Base-by-base conservation (phyloP, 495 filamentous ascomycete species). In the Xylaria cubensis region DNA sequence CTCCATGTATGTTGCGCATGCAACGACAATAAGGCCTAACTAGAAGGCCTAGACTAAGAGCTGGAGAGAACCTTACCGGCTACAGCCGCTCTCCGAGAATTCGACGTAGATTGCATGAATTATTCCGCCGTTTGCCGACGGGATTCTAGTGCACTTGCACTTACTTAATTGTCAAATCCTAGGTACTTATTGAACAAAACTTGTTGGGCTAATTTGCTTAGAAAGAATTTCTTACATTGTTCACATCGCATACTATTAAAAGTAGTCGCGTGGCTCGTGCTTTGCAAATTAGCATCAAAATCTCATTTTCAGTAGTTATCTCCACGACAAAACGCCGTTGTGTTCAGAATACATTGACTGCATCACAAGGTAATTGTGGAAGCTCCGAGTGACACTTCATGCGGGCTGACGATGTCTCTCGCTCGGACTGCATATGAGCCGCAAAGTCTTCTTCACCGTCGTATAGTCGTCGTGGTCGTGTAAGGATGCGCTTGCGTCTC, bases 71-170 rank as follows among this genome's bases (percentile, higher is more conserved):
- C 42, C 26, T 29, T 29, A 29, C 26, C 67, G 67, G 67, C 55
- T 41, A 39, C 41, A 63, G 67, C 67, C 58, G 68, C 59, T 70
- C 32, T 53, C 68, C 68, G 64, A 32, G 64, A 32, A 9, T 53
- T 39, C 36, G 64, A 9, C 39, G 9, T 53, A 51, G 41, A 6
- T 29, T 39, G 6, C 36, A 19, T 51, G 17, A 39, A 8, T 39
- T 39, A 39, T 50, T 32, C 68, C 68, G 68, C 29, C 58, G 68
- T 29, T 70, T 64, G 50, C 68, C 68, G 58, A 5, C 68, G 68
- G 68, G n/a, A 13, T 21, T 69, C 36, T 48, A 44, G 34, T n/a
- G n/a, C n/a, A n/a, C n/a, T n/a, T n/a, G 36, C 32, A 34, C 32
- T 2, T 34, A 34, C 32, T 4, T 34, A 34, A 34, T 4, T 34